Evolutionary conservation across 352 stramenopile species (phyloP), one percentile per base, ranked within the genome.

Genomic region (Phytopythium litorale): DNA sequence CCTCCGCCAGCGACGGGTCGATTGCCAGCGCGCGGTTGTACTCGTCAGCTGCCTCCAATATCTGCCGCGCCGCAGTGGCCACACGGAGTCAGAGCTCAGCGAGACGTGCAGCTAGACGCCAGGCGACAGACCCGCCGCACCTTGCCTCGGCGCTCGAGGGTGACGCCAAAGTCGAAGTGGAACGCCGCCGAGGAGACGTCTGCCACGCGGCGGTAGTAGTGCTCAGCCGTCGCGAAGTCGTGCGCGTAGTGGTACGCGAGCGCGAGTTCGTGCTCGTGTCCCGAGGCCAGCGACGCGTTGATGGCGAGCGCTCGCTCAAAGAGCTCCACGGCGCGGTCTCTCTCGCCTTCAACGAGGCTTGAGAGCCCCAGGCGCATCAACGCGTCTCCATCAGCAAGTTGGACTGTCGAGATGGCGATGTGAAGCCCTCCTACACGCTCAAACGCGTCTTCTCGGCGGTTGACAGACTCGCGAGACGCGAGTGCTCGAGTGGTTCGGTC

Each of bases 111-210:
- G 28, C 7, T 32, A 4, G 28, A 35, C 35, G 19, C 50, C 28
- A 25, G 18, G 32, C 38, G 55, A 23, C 19, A 67, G n/a, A 45
- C 23, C 3, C 53, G 42, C 3, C 53, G 42, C 35, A 70, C 76
- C 72, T 83, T 82, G 64, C 76, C 76, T 11, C 76, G 67, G 37
- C 62, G 58, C 57, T 83, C 66, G 23, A 88, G 66, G 25, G 74
- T 79, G 18, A 84, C 75, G 21, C 64, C 79, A 60, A 75, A 84
- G 56, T 88, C 75, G 35, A 81, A 88, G 63, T 81, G 75, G 49
- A 75, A 78, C 18, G 63, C 38, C 15, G 79, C 74, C 1, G 69
- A 71, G 4, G 53, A 58, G 15, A 58, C 52, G 19, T 59, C 35
- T 18, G 55, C 23, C 4, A 75, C 64, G 9, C 65, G 42, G 3